Base-by-base conservation (phyloP, 345 rosid genomes). In the Theobroma cacao region DNA sequence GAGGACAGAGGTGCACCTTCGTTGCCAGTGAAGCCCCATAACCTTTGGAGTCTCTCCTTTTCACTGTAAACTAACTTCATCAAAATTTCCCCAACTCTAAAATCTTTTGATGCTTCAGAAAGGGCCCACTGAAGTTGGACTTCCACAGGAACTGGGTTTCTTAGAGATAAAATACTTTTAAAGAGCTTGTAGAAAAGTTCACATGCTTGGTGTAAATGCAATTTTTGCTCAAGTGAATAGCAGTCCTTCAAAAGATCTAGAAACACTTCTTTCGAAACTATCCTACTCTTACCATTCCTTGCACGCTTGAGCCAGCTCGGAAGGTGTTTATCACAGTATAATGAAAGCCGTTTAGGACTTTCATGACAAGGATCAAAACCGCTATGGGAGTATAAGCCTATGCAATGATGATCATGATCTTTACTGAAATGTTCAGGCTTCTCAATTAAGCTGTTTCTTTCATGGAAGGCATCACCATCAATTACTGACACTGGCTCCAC, bases 241-340 rank as follows among this genome's bases (percentile, higher is more conserved):
- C 98, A 97, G 10, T 86, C 85, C 50, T 83, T 86, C 78, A 94
- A 77, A 70, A 97, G 91, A 79, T 90, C 93, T 77, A 87, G 40
- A 87, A 97, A 97, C 24, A 97, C 93, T 81, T 97, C 99, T 80
- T 93, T 97, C 2, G 98, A 91, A 85, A 97, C 85, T 64, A 97
- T 94, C 84, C 97, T 92, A 80, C 98, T 97, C 91, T 92, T 94
- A 41, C 99, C 99, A 75, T 94, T 93, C 86, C 99, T 91, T 40
- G 99, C 99, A 80, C 98, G 95, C 89, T 94, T 97, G 58, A 97
- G 98, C 98, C 99, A 97, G 88, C 95, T 93, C 13, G 99, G 99
- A 81, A 97, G 92, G 85, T 97, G 99, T 58, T 84, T 86, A 60
- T 94, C 96, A 79, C 99, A 97, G 86, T 97, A 97, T 62, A 93